Base-by-base conservation (phyloP, 495 filamentous ascomycete species). In the Penicillium silybi region DNA sequence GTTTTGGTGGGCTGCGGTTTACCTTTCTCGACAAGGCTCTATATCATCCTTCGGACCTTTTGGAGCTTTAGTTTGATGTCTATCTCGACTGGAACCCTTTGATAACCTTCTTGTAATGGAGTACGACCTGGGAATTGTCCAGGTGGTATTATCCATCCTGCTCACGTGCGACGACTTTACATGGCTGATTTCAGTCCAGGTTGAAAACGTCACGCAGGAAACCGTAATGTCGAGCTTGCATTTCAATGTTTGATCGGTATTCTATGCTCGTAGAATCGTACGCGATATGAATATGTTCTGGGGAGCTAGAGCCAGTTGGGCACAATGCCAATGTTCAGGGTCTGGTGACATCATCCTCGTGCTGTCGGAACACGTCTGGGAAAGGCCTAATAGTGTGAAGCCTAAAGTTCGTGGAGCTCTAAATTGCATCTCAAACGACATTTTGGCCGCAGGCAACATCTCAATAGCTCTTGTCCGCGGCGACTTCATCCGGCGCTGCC, bases 321-420 rank as follows among this genome's bases (percentile, higher is more conserved):
- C 18, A 41, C 35, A 27, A 41, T 17, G 26, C 27, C 34, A 23
- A 49, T 41, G 44, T 3, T 25, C 17, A 27, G 42, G 43, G 47
- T 50, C 56, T 45, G 48, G 62, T 65, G 62, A 65, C 62, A 65
- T 65, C 62, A 65, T 65, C 20, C 22, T 7, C 19, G 7, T 29
- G 16, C 37, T 23, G 34, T 29, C 44, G 9, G 29, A 13, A 32
- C 8, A 32, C 29, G 8, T 13, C 29, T 32, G 29, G 13, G 13
- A 32, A 32, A 32, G 29, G 8, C 11, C 26, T 29, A 9, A 32
- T 10, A 32, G 9, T 1, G 22, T 6, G 9, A 32, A 32, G 29
- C 29, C 29, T 13, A 32, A 32, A 32, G 11, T 1, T 13, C 4
- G 10, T 32, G 10, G 11, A 32, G 29, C 29, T 32, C 29, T 13